Evolutionary conservation across 108 stramenopile genomes (phyloP).

Genomic region (Discostella pseudostelligera): DNA sequence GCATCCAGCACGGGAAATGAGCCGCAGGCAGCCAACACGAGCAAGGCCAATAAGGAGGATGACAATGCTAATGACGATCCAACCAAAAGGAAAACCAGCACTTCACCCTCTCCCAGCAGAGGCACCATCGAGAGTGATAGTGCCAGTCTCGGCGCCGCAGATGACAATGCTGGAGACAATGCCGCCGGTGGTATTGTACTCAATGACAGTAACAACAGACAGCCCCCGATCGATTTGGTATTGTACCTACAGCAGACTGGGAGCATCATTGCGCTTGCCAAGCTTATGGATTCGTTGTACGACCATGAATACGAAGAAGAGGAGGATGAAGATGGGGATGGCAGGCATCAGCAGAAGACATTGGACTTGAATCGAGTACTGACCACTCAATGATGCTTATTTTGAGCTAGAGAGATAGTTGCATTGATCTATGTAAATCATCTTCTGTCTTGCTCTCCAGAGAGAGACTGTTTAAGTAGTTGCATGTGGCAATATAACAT

Average conservation of each 20-base stretch:
- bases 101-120: conserved; percentile 34
- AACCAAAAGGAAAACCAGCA: conserved; percentile 5
- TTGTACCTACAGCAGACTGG: conserved; percentile 81
- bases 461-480: no score
- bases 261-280: conserved; percentile 82
- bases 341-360: conserved; percentile 4
- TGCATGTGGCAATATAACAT: no score
- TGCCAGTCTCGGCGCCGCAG: conserved; percentile 19
- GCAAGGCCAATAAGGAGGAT: background rate
- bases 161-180: conserved; percentile 1
- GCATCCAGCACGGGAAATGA: background rate
- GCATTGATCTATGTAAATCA: no score
- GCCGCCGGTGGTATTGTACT: conserved; percentile 40
- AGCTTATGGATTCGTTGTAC: conserved; percentile 80
- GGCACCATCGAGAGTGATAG: conserved; percentile 41
- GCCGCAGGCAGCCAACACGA: conserved; percentile 4
- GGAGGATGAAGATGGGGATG: conserved; percentile 24
- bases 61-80: background rate
- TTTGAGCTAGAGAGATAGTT: background rate
- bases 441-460: no score
- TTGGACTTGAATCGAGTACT: conserved; percentile 15
- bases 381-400: conserved; percentile 19
- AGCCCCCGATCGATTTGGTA: conserved; percentile 79
- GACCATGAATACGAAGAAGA: conserved; percentile 68
- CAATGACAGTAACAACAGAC: conserved; percentile 47